Evolutionary conservation across 2,329 filamentous ascomycete species (phyloP), one percentile per base, ranked within the genome.

Genomic region (Fusarium virguliforme): DNA sequence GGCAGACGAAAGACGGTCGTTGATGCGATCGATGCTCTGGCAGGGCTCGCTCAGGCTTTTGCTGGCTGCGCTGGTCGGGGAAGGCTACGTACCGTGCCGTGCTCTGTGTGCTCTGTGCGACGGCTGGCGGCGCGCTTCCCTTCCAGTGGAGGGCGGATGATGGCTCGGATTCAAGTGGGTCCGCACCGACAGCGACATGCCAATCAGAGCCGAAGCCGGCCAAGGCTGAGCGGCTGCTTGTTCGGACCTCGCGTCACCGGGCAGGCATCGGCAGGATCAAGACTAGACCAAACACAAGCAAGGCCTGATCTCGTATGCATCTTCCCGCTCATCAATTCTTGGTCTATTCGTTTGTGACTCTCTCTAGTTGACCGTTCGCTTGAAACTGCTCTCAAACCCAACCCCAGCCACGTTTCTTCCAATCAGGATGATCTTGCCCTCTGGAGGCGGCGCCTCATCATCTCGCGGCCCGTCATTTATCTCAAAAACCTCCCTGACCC

Each of bases 401-500:
- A 86, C 81, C n/a, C 79, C 79, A 22, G 79, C 81, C 60, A 92
- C 75, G 46, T 86, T 82, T 64, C 88, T 84, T 48, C 90, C 90
- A 78, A 92, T 92, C 50, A 92, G 75, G 9, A 92, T 87, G 54
- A 92, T 81, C 78, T 92, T 92, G 24, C 90, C 87, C 38, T 79
- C 72, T 28, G 73, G 71, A 10, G 77, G 71, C 10, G 77, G 66
- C 12, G 68, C 75, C 3, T 78, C 77, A 9, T 75, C 72, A 9
- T 77, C 79, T 9, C 79, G 73, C 5, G 83, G 81, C 8, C 82
- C 83, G 72, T 97, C 94, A 26, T 94, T 88, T 26, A 98, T 92
- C 76, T 99, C 96, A 79, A 98, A 99, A 15, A 98, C 88, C 75
- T 98, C 95, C 59, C 95, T 85, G 1, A 99, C 96, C 2, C 95